phyloP scores from a whole-genome alignment of 768 basidiomycete genomes.

The Lactarius akahatsu region DNA sequence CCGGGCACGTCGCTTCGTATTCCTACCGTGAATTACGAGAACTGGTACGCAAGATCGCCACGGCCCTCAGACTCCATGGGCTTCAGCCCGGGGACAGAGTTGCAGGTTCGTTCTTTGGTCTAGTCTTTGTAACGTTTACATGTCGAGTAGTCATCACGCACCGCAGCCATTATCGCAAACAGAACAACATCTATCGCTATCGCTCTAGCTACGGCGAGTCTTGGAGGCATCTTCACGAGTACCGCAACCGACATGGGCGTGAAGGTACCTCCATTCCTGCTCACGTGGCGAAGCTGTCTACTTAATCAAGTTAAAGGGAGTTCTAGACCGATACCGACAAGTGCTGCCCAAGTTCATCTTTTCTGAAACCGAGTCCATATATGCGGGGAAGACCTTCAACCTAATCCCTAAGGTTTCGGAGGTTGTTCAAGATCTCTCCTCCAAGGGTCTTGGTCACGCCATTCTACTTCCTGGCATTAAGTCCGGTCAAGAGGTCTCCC shows the following conservation, averaged over 20 bases:
- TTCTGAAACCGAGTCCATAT: slow-evolving; percentile 62
- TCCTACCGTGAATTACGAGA: slow-evolving; percentile 55
- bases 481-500: slow-evolving; percentile 42
- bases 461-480: slow-evolving; percentile 61
- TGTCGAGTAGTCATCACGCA: background rate
- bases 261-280: slow-evolving; percentile 39
- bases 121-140: slow-evolving; percentile 3
- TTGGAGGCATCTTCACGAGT: slow-evolving; percentile 68
- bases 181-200: slow-evolving; percentile 57
- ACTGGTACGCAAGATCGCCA: slow-evolving; percentile 55
- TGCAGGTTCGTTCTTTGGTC: slow-evolving; percentile 47
- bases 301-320: slow-evolving; percentile 38
- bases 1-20: slow-evolving; percentile 48
- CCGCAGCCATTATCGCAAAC: slow-evolving; percentile 62
- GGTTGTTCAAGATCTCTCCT: slow-evolving; percentile 50
- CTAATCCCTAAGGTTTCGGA: slow-evolving; percentile 54
- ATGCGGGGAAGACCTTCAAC: slow-evolving; percentile 59
- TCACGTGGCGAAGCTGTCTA: background rate
- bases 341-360: slow-evolving; percentile 73
- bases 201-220: slow-evolving; percentile 61
- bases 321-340: slow-evolving; percentile 65
- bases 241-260: slow-evolving; percentile 76
- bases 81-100: slow-evolving; percentile 62
- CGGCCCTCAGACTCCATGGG: slow-evolving; percentile 56
- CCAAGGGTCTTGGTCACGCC: slow-evolving; percentile 49